These are phyloP conservation scores for Saccharomyces hybrid DNA, from an alignment of 1,139 yeast genomes.

Conservation along the genomic window DNA sequence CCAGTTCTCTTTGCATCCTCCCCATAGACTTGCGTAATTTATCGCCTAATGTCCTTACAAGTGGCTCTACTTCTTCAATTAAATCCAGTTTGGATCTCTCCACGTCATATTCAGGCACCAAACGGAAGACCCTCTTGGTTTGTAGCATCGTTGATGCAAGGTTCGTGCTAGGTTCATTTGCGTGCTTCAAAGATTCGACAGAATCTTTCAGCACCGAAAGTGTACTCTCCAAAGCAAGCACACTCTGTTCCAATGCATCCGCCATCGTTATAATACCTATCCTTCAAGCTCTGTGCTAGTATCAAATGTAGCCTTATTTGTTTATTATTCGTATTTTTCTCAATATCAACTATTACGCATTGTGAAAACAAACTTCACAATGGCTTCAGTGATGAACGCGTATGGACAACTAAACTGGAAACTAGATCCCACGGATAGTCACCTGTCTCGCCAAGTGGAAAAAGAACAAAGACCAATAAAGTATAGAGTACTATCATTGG, in stretches of 20 bases:
- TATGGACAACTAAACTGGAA: not conserved
- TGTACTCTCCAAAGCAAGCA: conserved; percentile 18
- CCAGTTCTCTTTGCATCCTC: conserved; percentile 32
- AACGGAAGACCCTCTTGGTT: conserved; percentile 31
- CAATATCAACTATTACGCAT: not conserved
- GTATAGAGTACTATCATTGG: not conserved
- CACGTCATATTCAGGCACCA: conserved; percentile 37
- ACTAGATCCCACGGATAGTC: not conserved
- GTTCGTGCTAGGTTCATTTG: conserved; percentile 17
- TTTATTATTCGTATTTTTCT: not conserved
- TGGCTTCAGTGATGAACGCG: not conserved
- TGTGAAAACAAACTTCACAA: not conserved
- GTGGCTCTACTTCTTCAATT: conserved; percentile 33
- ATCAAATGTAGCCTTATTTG: not conserved
- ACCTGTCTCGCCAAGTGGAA: not conserved
- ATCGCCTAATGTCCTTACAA: conserved; percentile 32
- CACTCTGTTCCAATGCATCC: conserved; percentile 20
- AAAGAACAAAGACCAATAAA: not conserved
- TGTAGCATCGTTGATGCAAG: conserved; percentile 23
- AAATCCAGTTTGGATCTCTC: conserved; percentile 32
- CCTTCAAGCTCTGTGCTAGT: not conserved
- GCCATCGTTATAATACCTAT: conserved; percentile 11
- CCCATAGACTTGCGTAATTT: conserved; percentile 35
- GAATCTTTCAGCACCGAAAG: conserved; percentile 17
- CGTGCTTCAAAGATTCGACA: conserved; percentile 13